Evolutionary conservation across 768 basidiomycete genomes (phyloP), one percentile per base, ranked within the genome.

Genomic region (Tephrocybe rancida): DNA sequence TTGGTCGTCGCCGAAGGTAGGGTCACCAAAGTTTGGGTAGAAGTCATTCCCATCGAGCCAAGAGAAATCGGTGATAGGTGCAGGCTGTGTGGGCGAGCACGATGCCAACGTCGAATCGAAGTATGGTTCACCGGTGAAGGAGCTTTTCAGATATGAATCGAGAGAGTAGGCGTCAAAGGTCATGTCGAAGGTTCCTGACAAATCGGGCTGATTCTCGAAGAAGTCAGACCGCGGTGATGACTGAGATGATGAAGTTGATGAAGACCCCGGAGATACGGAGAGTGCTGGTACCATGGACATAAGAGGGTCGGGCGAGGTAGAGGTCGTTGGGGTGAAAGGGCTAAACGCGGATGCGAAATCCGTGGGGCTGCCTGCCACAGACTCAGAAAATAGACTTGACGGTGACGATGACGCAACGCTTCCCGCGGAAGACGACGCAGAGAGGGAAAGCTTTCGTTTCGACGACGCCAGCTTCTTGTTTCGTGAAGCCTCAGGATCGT

Each of bases 401-500:
- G 48, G 51, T 1, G 43, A 44, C 18, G 21, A 29, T 4, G 56
- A 46, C 4, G 18, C 25, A n/a, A 27, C 72, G 70, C 60, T 78
- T 21, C 43, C 55, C 37, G 53, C 58, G 61, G 81, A 77, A n/a
- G 78, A 74, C 16, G 61, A 46, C 24, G 48, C 14, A 34, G 52
- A 53, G 37, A 50, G 19, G 2, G 57, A 52, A 35, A 56, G 55
- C 50, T 67, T 59, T 26, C 57, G 70, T 52, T 69, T 71, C 3
- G 69, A 63, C 39, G 69, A 63, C 32, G 70, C 69, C 35, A 64
- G 58, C 57, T 69, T 73, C 51, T 70, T 74, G 56, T 67, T 75
- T 47, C 76, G 67, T 14, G 76, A 74, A 18, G 69, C 66, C 53
- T 75, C 73, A 2, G 76, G 76, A 52, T 78, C 74, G 63, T 79